Evolutionary conservation across 1,284 basidiomycete genomes (phyloP).

Genomic region (Apiotrichum gracile): DNA sequence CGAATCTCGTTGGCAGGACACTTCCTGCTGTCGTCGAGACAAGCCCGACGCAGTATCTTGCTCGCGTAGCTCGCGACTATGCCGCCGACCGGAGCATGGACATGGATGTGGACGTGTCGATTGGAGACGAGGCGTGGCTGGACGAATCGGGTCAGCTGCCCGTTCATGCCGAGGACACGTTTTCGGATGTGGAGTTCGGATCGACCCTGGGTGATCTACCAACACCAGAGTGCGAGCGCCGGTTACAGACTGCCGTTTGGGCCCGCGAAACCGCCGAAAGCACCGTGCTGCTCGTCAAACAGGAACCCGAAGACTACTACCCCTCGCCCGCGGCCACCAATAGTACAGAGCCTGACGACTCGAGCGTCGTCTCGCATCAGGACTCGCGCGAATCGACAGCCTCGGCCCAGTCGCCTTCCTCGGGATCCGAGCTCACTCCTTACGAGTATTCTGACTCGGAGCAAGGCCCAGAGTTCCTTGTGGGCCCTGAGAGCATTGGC

Average conservation of each 20-base stretch:
- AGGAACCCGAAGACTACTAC: conserved; percentile 35
- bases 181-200: conserved; percentile 32
- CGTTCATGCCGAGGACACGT: conserved; percentile 38
- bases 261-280: conserved; percentile 29
- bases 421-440: conserved; percentile 29
- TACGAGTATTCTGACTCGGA: conserved; percentile 23
- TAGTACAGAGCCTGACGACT: conserved; percentile 12
- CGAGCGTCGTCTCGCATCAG: neutral
- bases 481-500: conserved; percentile 40
- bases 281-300: conserved; percentile 29
- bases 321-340: conserved; percentile 31
- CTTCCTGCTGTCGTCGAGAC: conserved; percentile 17
- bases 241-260: conserved; percentile 39
- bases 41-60: conserved; percentile 34
- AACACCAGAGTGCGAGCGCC: conserved; percentile 37
- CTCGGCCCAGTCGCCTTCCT: conserved; percentile 21
- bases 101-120: conserved; percentile 31
- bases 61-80: conserved; percentile 13
- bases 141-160: conserved; percentile 39
- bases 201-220: conserved; percentile 31
- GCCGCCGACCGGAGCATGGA: conserved; percentile 11
- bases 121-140: conserved; percentile 25
- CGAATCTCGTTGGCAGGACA: conserved; percentile 16
- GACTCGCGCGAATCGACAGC: conserved; percentile 15
- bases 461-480: conserved; percentile 22